Evolutionary conservation across 169 alveolate species (phyloP).

Genomic region (Plasmodium blacklocki): DNA sequence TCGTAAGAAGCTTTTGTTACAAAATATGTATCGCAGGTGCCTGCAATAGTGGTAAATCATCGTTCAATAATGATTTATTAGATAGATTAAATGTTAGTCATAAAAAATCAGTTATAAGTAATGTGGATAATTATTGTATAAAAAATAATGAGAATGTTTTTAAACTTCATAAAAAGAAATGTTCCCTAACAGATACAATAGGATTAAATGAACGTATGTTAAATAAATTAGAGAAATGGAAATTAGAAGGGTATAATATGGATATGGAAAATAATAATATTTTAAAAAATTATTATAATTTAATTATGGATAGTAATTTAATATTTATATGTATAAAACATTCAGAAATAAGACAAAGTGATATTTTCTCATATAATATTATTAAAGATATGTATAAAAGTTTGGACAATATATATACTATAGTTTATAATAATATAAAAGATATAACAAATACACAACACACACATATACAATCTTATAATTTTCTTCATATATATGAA

Average conservation of each 20-base stretch:
- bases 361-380: slow-evolving; percentile 26
- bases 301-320: slow-evolving; percentile 34
- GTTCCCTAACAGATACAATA: slow-evolving; percentile 34
- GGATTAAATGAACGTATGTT: slow-evolving; percentile 67
- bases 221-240: slow-evolving; percentile 13
- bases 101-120: slow-evolving; percentile 30
- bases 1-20: slow-evolving; percentile 3
- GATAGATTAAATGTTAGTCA: slow-evolving; percentile 20
- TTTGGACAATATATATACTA: slow-evolving; percentile 16
- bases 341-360: slow-evolving; percentile 24
- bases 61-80: slow-evolving; percentile 31
- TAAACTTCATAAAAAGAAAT: slow-evolving; percentile 19
- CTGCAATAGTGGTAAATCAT: slow-evolving; percentile 53
- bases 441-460: too few relatives aligned
- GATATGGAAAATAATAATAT: slow-evolving; percentile 21
- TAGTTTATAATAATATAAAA: slow-evolving; percentile 5
- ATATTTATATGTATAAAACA: slow-evolving; percentile 17
- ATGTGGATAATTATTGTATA: slow-evolving; percentile 31
- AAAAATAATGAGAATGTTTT: slow-evolving; percentile 29
- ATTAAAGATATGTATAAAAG: slow-evolving; percentile 16
- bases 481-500: slow-evolving; percentile 34
- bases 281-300: slow-evolving; percentile 16
- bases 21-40: slow-evolving; percentile 69
- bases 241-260: background rate
- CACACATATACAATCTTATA: background rate